Percentiles rank a stretch among this genome's conserved stretches.
These are phyloP conservation scores for Cutaneotrichosporon sp. DNA, from an alignment of 1,284 basidiomycete genomes.

Conservation along the genomic window DNA sequence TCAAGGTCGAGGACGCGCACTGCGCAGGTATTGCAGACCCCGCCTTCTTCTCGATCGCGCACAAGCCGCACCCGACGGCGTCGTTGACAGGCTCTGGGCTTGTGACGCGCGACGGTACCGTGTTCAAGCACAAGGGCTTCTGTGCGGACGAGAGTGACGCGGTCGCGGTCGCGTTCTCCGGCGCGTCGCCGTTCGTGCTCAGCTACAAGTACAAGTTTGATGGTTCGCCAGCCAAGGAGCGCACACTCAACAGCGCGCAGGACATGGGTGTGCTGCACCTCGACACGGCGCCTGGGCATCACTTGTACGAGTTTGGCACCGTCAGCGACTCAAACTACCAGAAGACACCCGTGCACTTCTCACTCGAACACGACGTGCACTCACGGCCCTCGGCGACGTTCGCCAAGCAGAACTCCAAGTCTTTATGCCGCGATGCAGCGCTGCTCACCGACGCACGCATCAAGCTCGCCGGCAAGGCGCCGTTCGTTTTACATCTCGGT, in stretches of 20 bases:
- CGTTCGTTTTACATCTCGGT: slow-evolving; percentile 74
- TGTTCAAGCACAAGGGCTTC: slow-evolving; percentile 62
- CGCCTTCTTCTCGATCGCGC: slow-evolving; percentile 68
- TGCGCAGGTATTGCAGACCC: slow-evolving; percentile 72
- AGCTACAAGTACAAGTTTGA: slow-evolving; percentile 54
- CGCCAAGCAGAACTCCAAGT: slow-evolving; percentile 63
- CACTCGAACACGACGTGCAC: slow-evolving; percentile 79
- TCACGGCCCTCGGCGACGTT: slow-evolving; percentile 75
- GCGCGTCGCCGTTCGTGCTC: slow-evolving; percentile 80
- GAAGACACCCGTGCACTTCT: slow-evolving; percentile 54
- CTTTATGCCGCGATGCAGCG: slow-evolving; percentile 67
- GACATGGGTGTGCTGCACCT: slow-evolving; percentile 77
- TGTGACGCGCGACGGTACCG: slow-evolving; percentile 60
- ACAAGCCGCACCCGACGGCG: slow-evolving; percentile 54
- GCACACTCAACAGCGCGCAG: slow-evolving; percentile 82
- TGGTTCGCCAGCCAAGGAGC: slow-evolving; percentile 58
- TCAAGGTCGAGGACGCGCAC: slow-evolving; percentile 74
- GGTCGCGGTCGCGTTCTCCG: slow-evolving; percentile 74
- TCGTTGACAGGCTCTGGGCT: slow-evolving; percentile 39
- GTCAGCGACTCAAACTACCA: slow-evolving; percentile 81
- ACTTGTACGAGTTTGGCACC: slow-evolving; percentile 84
- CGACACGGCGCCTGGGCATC: slow-evolving; percentile 72
- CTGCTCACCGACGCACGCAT: slow-evolving; percentile 62
- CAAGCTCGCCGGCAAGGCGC: slow-evolving; percentile 74
- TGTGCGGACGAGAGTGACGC: slow-evolving; percentile 78